phyloP scores from a whole-genome alignment of 139 green algal species.

The Chlorella sp. region DNA sequence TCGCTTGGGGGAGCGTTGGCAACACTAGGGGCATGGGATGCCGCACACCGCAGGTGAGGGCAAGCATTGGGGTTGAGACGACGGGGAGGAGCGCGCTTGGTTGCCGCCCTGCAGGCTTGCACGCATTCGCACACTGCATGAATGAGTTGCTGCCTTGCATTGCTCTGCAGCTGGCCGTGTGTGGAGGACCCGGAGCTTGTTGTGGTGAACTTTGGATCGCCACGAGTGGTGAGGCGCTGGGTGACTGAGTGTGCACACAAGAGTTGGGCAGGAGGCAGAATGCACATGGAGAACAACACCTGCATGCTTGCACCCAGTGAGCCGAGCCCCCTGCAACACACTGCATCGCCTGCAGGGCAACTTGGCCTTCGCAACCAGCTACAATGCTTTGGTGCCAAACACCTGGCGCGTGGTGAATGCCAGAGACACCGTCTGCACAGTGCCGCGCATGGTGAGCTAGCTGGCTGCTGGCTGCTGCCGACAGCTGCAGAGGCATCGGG shows the following conservation, averaged over 20 bases:
- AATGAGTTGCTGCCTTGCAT: neutral
- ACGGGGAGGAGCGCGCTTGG: neutral
- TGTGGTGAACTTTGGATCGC: conserved; percentile 85
- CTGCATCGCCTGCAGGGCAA: neutral
- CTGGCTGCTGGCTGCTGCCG: no score
- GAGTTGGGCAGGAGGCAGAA: neutral
- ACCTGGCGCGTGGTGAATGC: conserved; percentile 78
- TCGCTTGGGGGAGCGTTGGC: conserved; percentile 85
- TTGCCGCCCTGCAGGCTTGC: neutral
- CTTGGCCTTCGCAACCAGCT: conserved; percentile 66
- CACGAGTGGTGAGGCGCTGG: conserved; percentile 58
- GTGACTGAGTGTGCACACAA: conserved; percentile 49
- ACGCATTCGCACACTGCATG: no score
- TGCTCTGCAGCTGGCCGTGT: neutral
- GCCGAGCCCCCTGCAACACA: neutral
- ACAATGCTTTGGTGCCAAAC: conserved; percentile 60
- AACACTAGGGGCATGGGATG: conserved; percentile 82
- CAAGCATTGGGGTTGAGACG: neutral
- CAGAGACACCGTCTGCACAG: conserved; percentile 66
- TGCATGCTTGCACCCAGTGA: neutral
- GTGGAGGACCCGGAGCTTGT: conserved; percentile 30
- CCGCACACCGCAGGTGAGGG: conserved; percentile 53
- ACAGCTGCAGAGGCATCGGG: no score
- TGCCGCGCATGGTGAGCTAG: conserved; percentile 66
- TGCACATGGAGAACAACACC: no score